Percentiles rank a stretch among this genome's conserved stretches.
phyloP scores from a whole-genome alignment of 257 asterid species.

The Gynochthodes officinalis region DNA sequence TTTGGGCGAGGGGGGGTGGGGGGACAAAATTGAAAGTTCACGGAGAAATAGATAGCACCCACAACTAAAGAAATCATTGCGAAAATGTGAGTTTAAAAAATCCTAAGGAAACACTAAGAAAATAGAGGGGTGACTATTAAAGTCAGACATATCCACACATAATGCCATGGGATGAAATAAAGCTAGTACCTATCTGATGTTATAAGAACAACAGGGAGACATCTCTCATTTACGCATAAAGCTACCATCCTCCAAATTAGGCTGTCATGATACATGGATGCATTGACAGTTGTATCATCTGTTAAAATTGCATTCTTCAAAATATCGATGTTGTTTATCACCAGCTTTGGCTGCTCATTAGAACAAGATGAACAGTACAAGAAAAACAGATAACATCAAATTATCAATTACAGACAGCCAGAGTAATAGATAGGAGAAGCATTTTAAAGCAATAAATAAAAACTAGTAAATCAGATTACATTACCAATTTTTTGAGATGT shows the following conservation, averaged over 20 bases:
- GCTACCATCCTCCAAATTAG: constrained; percentile 87
- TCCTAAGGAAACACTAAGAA: neutral
- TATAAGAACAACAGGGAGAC: constrained; percentile 72
- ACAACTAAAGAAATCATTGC: too few species aligned
- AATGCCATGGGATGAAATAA: neutral
- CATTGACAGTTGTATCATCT: constrained; percentile 65
- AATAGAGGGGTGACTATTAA: neutral
- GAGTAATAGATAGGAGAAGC: neutral
- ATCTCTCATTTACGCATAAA: constrained; percentile 85
- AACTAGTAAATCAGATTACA: neutral
- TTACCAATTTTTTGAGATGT: neutral
- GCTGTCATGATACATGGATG: constrained; percentile 91
- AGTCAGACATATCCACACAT: neutral
- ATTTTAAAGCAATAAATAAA: neutral
- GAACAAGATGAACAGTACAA: constrained; percentile 24
- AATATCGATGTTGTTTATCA: constrained; percentile 90
- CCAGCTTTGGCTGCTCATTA: constrained; percentile 87
- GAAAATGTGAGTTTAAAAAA: too few species aligned
- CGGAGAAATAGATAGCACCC: too few species aligned
- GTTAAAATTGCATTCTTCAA: constrained; percentile 63
- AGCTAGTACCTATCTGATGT: constrained; percentile 83
- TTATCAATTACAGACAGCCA: constrained; percentile 22
- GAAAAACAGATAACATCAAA: constrained; percentile 1
- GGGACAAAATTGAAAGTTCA: too few species aligned
- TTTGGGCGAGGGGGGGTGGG: too few species aligned